Evolutionary conservation across 768 basidiomycete species (phyloP), one percentile per base, ranked within the genome.

Genomic region (Boletus bicolor): DNA sequence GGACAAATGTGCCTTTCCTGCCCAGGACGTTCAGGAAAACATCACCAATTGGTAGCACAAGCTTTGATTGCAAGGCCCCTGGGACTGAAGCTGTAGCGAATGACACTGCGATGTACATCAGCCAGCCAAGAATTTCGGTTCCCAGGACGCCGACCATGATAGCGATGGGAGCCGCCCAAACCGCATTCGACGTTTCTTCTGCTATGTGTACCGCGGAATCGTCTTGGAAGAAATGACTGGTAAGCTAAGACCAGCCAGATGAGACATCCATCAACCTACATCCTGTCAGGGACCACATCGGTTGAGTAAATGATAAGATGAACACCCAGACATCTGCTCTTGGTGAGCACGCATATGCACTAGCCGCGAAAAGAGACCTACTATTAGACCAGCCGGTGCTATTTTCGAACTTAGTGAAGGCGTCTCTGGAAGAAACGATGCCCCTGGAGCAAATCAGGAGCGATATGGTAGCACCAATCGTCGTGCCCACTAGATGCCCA

Each of bases 121-220:
- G 49, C 74, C 74, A 78, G 51, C 78, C 79, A 44, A 78, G 63
- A 44, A 75, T 56, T 36, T 73, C 70, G 3, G 77, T 77, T 3
- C 58, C 72, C 14, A 66, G 62, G 38, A 79, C 76, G 28, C 73
- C 75, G 43, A 77, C 68, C 58, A 78, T 65, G 59, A 78, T 79
- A 7, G 77, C 76, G 36, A 79, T 70, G 7, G 79, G 78, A 21
- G 75, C 78, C 12, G 76, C 74, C 24, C 68, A 64, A 5, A 77
- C 73, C n/a, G 76, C 75, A 42, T 75, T 74, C 7, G 77, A 66
- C 0, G 72, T 75, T 67, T 80, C 77, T 56, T 78, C 78, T 4
- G 79, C 71, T 17, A 80, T 76, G 52, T 78, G 77, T 7, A 73
- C 79, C 10, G 76, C 78, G 19, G 78, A 80, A 60, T 80, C 77